Evolutionary conservation across 2,329 filamentous ascomycete species (phyloP).

Genomic region (Setomelanomma holmii): DNA sequence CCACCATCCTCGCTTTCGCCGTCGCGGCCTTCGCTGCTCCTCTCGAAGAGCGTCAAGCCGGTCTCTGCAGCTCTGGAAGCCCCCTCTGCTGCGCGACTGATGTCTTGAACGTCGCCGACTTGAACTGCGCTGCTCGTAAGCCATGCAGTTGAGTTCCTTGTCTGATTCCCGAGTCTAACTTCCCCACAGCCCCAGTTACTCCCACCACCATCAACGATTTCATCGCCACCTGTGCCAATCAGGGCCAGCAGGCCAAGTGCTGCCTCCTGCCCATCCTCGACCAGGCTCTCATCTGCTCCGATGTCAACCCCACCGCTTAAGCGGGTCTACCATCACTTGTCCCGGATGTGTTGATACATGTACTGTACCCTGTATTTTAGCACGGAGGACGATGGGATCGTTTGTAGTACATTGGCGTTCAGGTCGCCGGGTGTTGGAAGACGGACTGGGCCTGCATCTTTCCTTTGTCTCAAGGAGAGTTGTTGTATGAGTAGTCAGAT

Average conservation of each 20-base stretch:
- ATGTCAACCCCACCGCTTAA: slow-evolving; percentile 38
- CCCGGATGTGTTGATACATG: not conserved
- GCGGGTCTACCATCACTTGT: slow-evolving; percentile 5
- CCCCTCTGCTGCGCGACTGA: slow-evolving; percentile 69
- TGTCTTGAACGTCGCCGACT: slow-evolving; percentile 63
- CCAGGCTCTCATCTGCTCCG: slow-evolving; percentile 49
- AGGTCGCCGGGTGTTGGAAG: slow-evolving; percentile 6
- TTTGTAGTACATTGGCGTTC: slow-evolving; percentile 9
- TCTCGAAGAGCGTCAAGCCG: slow-evolving; percentile 40
- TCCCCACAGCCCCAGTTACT: slow-evolving; percentile 35
- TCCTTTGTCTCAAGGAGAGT: not conserved
- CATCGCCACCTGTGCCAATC: slow-evolving; percentile 55
- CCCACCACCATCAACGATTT: slow-evolving; percentile 55
- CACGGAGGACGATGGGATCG: slow-evolving; percentile 6
- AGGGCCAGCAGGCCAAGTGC: slow-evolving; percentile 65
- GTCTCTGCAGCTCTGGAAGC: slow-evolving; percentile 45
- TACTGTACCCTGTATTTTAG: slow-evolving; percentile 1
- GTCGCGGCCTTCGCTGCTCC: slow-evolving; percentile 40
- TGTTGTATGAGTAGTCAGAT: slow-evolving; percentile 6
- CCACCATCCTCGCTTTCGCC: slow-evolving; percentile 42
- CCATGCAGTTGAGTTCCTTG: slow-evolving; percentile 9
- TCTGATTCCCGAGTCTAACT: slow-evolving; percentile 17
- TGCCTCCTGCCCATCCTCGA: slow-evolving; percentile 61
- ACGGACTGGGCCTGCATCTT: not conserved
- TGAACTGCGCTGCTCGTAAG: slow-evolving; percentile 65